Evolutionary conservation across 108 stramenopile genomes (phyloP), one percentile per base, ranked within the genome.

Genomic region (Seminavis robusta): DNA sequence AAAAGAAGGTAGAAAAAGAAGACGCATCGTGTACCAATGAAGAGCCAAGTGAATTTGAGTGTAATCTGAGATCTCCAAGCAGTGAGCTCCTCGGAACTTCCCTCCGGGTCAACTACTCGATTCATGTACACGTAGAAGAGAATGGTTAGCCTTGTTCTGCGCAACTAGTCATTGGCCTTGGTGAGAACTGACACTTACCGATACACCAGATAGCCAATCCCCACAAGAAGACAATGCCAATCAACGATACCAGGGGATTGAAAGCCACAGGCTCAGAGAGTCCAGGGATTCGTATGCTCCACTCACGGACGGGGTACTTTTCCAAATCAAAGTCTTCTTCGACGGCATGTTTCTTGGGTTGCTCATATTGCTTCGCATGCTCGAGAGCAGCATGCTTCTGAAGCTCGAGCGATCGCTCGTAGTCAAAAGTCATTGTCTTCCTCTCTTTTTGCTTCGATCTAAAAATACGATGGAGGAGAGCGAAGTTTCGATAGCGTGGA

Each of bases 31-130:
- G 65, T 59, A 46, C 67, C 67, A 27, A 78, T 58, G 27, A 70
- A 78, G 29, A 78, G 70, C 71, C 71, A 78, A 17, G 71, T 78
- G 28, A 73, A 78, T 21, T 64, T 32, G 16, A 59, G 60, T 5
- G 67, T 36, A 20, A 64, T 44, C 0, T 28, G 15, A 0, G 28
- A 38, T 9, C 32, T 51, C 55, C 62, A 68, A 6, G 27, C 52
- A 11, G 33, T 28, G n/a, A 77, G 51, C 13, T 43, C 39, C 4
- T 16, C 36, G 15, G 32, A 41, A n/a, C 71, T 47, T 0, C 7
- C 33, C 0, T 46, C 68, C 1, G 77, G 77, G 2, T 52, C 27
- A 5, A 37, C 42, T 37, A 13, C 13, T 37, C 13, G n/a, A n/a
- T n/a, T n/a, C n/a, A n/a, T n/a, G n/a, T n/a, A n/a, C n/a, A n/a